phyloP scores from a whole-genome alignment of 179 eudicot genomes.

The Spinacia oleracea region DNA sequence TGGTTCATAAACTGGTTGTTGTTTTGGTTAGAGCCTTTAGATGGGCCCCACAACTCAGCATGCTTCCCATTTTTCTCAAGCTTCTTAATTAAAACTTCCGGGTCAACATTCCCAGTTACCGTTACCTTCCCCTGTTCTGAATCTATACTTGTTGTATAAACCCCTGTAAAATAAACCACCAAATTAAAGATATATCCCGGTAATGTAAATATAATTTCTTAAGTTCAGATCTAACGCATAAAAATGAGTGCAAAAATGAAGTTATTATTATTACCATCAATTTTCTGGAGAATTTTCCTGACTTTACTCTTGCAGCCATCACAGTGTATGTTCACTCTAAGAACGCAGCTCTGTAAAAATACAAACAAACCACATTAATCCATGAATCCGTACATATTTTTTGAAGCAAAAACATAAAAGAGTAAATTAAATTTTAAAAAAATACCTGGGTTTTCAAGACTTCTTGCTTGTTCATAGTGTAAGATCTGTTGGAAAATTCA shows the following conservation, averaged over 20 bases:
- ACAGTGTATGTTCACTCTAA: slow-evolving; percentile 57
- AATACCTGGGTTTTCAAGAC: slow-evolving; percentile 58
- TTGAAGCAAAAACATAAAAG: not conserved
- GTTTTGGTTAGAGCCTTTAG: slow-evolving; percentile 22
- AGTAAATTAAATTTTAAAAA: not conserved
- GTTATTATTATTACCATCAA: slow-evolving; percentile 37
- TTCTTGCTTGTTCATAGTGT: slow-evolving; percentile 63
- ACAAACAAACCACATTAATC: not conserved
- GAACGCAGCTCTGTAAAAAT: slow-evolving; percentile 48
- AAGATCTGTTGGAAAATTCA: slow-evolving; percentile 15
- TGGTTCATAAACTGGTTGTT: slow-evolving; percentile 28
- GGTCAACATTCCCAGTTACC: slow-evolving; percentile 76
- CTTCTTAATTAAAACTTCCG: slow-evolving; percentile 58
- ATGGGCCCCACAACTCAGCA: slow-evolving; percentile 71
- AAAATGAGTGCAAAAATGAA: not conserved
- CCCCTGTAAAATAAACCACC: slow-evolving; percentile 54
- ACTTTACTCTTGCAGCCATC: slow-evolving; percentile 58
- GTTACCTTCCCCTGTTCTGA: slow-evolving; percentile 77
- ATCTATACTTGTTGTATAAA: slow-evolving; percentile 55
- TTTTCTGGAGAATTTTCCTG: slow-evolving; percentile 47
- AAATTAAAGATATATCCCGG: too few relatives aligned
- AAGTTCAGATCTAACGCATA: slow-evolving; percentile 25
- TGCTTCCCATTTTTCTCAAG: slow-evolving; percentile 76
- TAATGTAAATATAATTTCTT: too few relatives aligned
- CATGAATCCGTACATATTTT: not conserved